phyloP scores from a whole-genome alignment of 2,329 filamentous ascomycete genomes.

The Sclerotinia minor region DNA sequence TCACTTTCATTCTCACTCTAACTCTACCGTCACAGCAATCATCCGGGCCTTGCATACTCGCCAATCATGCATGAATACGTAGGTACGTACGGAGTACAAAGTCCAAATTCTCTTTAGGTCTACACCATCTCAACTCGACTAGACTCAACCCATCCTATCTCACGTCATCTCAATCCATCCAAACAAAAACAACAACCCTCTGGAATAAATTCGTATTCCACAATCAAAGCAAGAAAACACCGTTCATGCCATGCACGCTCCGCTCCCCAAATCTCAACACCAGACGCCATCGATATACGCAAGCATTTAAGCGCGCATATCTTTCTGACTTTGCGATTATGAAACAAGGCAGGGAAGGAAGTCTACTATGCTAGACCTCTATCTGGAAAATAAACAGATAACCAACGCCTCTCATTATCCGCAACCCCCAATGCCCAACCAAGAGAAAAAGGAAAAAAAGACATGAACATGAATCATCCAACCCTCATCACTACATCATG shows the following conservation, averaged over 20 bases:
- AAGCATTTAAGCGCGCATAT: background rate
- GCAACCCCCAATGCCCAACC: background rate
- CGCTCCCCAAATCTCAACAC: background rate
- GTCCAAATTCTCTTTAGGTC: background rate
- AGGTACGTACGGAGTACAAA: too few species aligned
- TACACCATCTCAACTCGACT: background rate
- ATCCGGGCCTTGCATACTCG: too few species aligned
- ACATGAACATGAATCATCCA: background rate
- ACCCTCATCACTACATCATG: background rate
- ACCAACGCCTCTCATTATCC: conserved; percentile 6
- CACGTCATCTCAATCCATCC: conserved; percentile 1
- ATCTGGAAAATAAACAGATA: background rate
- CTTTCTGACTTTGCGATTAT: background rate
- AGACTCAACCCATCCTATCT: too few species aligned
- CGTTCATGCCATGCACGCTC: background rate
- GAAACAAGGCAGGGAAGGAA: background rate
- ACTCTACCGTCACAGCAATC: background rate
- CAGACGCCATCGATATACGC: background rate
- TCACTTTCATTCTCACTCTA: background rate
- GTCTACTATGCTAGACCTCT: conserved; percentile 7
- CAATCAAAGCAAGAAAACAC: background rate
- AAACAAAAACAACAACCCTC: background rate
- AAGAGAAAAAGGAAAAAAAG: background rate
- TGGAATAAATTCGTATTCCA: background rate
- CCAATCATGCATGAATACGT: too few species aligned